phyloP scores from a whole-genome alignment of 345 rosid species.

The Streptanthus diversifolius region DNA sequence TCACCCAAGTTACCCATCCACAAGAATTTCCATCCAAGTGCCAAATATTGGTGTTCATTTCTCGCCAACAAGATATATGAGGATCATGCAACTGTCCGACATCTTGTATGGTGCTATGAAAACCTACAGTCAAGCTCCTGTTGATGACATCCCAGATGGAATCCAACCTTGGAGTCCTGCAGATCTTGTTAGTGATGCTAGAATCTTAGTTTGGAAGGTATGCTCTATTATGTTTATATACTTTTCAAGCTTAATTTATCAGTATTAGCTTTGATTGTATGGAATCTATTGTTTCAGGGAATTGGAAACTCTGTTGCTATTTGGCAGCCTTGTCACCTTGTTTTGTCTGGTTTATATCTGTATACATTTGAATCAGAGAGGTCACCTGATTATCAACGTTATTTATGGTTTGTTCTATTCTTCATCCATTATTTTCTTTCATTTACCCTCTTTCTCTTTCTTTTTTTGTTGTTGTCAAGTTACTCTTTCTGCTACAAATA shows the following conservation, averaged over 20 bases:
- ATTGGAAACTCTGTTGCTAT: constrained; percentile 89
- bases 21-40: constrained; percentile 88
- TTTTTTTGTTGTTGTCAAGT: neutral
- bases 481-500: neutral
- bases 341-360: constrained; percentile 78
- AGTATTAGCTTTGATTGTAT: constrained; percentile 14
- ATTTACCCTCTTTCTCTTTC: neutral
- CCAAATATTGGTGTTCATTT: constrained; percentile 95
- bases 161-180: constrained; percentile 61
- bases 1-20: constrained; percentile 83
- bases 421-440: constrained; percentile 10
- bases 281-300: constrained; percentile 52
- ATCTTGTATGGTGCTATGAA: constrained; percentile 55
- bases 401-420: constrained; percentile 62
- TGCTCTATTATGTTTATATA: constrained; percentile 17
- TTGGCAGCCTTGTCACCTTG: constrained; percentile 92
- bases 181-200: constrained; percentile 70
- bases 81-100: constrained; percentile 66
- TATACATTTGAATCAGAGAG: constrained; percentile 78
- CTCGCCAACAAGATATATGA: constrained; percentile 77
- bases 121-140: constrained; percentile 58
- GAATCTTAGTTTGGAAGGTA: constrained; percentile 96
- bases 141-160: constrained; percentile 56
- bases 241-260: constrained; percentile 24
- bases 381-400: constrained; percentile 76